Base-by-base conservation (phyloP, 169 alveolate species). In the Cyclospora cayetanensis region DNA sequence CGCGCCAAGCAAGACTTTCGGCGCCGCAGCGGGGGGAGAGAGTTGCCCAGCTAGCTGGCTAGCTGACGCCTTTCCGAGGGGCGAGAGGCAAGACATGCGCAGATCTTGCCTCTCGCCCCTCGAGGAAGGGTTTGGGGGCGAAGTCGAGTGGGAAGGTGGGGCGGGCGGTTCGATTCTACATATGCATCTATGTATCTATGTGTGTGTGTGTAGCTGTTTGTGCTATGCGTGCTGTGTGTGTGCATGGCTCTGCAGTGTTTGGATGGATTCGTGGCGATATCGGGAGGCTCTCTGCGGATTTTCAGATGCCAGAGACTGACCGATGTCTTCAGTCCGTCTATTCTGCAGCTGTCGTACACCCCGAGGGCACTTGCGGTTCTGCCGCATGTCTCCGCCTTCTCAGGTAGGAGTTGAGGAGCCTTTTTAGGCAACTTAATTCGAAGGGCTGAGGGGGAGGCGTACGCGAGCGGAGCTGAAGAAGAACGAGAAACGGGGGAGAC, bases 181-280 rank as follows among this genome's bases (percentile, higher is more conserved):
- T 7, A 15, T 9, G 7, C n/a, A n/a, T n/a, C n/a, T n/a, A n/a
- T n/a, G n/a, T n/a, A n/a, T n/a, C n/a, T n/a, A n/a, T n/a, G 60
- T 0, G 11, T 46, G n/a, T n/a, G n/a, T n/a, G n/a, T 35, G 41
- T 76, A 93, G 94, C 53, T 22, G 72, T 5, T 12, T 9, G 12
- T 7, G 72, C 72, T 20, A 4, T 22, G n/a, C 63, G 18, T 39
- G 84, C 25, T n/a, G 52, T 18, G 4, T 31, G 20, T 39, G 35
- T 27, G 9, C 20, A 7, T 46, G 25, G 88, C 97, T 0, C 95
- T 95, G 53, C 96, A 97, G 93, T 96, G 98, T 83, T 90, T 93
- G 22, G 98, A 97, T 85, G 99, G 99, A 1, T 97, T 96, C 87
- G 99, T 97, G 43, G 99, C 99, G 1, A 97, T 98, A 42, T 86